Evolutionary conservation across 1,284 basidiomycete genomes (phyloP).

Genomic region (Sanghuangporus weigelae): DNA sequence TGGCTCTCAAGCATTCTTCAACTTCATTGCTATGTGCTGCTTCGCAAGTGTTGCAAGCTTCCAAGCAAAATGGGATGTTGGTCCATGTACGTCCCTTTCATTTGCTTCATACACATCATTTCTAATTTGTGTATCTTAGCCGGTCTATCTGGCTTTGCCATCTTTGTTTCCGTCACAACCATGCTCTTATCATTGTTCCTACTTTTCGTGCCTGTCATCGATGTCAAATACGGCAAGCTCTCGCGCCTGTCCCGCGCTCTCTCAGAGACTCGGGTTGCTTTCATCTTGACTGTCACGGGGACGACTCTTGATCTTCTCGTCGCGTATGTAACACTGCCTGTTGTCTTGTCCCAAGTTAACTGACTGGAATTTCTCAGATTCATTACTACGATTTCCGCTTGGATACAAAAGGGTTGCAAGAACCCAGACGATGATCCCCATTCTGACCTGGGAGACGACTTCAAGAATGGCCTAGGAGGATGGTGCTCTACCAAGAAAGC

Average conservation of each 20-base stretch:
- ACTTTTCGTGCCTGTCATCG: conserved; percentile 72
- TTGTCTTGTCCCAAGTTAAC: conserved; percentile 6
- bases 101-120: neutral
- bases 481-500: conserved; percentile 92
- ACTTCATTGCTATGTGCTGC: conserved; percentile 84
- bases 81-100: conserved; percentile 65
- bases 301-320: conserved; percentile 63
- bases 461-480: conserved; percentile 59
- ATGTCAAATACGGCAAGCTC: conserved; percentile 82
- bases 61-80: conserved; percentile 76
- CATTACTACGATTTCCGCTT: conserved; percentile 67
- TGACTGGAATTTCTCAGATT: conserved; percentile 42
- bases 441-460: conserved; percentile 62
- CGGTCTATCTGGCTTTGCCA: conserved; percentile 78
- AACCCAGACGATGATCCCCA: conserved; percentile 69
- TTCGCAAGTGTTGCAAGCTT: conserved; percentile 83
- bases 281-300: conserved; percentile 73
- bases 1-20: conserved; percentile 77
- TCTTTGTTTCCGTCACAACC: conserved; percentile 69
- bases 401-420: conserved; percentile 83
- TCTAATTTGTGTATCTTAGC: conserved; percentile 42
- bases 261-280: conserved; percentile 72
- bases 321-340: conserved; percentile 43
- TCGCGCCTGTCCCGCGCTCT: conserved; percentile 72
- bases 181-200: conserved; percentile 71